Percentiles rank a stretch among this genome's conserved stretches.
These are phyloP conservation scores for Paecilomyces variotii DNA, from an alignment of 2,329 filamentous ascomycete species.

Conservation along the genomic window DNA sequence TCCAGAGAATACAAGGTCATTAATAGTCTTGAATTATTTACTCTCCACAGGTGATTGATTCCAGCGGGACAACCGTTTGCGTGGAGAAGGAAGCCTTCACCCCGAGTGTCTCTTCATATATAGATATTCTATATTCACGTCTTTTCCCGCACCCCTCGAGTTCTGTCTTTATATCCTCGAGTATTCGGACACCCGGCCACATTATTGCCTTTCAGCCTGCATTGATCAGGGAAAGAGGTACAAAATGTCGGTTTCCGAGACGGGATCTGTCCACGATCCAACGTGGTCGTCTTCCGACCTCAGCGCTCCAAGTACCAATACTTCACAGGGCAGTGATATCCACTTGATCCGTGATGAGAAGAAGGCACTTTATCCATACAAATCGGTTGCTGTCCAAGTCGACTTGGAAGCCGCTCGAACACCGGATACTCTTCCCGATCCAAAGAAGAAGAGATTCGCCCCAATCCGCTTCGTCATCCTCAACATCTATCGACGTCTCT, in stretches of 20 bases:
- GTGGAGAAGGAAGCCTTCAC: background rate
- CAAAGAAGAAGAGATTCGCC: conserved; percentile 16
- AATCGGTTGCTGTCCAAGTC: conserved; percentile 1
- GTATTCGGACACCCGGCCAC: background rate
- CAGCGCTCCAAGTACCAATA: background rate
- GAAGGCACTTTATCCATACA: background rate
- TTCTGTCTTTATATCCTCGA: background rate
- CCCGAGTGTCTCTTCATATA: background rate
- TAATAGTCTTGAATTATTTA: background rate
- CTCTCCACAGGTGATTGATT: background rate
- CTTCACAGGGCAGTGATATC: background rate
- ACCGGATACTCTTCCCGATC: conserved; percentile 11
- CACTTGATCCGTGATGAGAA: background rate
- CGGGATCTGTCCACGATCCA: background rate
- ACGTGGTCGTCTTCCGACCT: background rate
- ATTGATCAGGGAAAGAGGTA: background rate
- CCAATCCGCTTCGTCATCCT: conserved; percentile 29
- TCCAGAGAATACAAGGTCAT: background rate
- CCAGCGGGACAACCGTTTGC: background rate
- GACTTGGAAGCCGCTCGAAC: conserved; percentile 19
- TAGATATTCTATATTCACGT: background rate
- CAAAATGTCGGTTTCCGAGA: background rate
- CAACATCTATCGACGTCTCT: conserved; percentile 37
- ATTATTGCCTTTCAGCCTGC: background rate
- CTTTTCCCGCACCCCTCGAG: background rate